A percentile compares a stretch with the other conserved stretches of the same genome.
These are phyloP conservation scores for Nemania diffusa DNA, from an alignment of 2,329 filamentous ascomycete species.

Conservation along the genomic window DNA sequence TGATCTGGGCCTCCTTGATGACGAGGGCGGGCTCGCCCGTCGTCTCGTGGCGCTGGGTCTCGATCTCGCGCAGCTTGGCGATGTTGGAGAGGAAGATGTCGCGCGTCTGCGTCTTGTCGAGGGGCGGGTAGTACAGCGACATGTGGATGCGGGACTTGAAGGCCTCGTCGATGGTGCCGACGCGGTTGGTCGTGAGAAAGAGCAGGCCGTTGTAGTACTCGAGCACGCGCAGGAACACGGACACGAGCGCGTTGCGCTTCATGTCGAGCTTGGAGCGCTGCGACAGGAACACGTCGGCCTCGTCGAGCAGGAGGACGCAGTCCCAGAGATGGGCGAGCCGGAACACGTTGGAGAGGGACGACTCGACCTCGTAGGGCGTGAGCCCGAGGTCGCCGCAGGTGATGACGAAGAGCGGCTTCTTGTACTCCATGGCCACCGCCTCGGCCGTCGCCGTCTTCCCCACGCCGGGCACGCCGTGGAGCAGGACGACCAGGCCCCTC, in stretches of 20 bases:
- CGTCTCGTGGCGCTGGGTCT: conserved; percentile 50
- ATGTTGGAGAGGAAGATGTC: conserved; percentile 57
- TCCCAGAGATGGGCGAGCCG: conserved; percentile 52
- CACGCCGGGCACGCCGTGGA: conserved; percentile 60
- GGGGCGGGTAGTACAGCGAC: conserved; percentile 51
- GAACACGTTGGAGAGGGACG: conserved; percentile 56
- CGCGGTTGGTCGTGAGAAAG: conserved; percentile 58
- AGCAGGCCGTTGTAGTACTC: conserved; percentile 56
- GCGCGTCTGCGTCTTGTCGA: conserved; percentile 52
- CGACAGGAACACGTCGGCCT: no score
- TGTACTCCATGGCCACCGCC: conserved; percentile 54
- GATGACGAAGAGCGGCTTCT: conserved; percentile 59
- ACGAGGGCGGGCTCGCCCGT: conserved; percentile 51
- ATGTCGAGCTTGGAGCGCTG: conserved; percentile 47
- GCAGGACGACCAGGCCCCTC: conserved; percentile 56
- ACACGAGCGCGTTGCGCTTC: conserved; percentile 51
- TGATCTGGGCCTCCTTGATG: conserved; percentile 51
- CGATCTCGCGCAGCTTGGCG: conserved; percentile 52
- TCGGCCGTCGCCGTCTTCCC: conserved; percentile 62
- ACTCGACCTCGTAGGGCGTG: conserved; percentile 55
- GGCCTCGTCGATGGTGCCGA: conserved; percentile 57
- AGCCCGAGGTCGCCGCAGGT: conserved; percentile 61
- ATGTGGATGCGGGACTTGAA: conserved; percentile 57
- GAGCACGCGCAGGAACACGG: conserved; percentile 53
- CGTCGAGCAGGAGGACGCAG: conserved; percentile 47